Evolutionary conservation across 495 filamentous ascomycete genomes (phyloP).

Genomic region (Tuber borchii): DNA sequence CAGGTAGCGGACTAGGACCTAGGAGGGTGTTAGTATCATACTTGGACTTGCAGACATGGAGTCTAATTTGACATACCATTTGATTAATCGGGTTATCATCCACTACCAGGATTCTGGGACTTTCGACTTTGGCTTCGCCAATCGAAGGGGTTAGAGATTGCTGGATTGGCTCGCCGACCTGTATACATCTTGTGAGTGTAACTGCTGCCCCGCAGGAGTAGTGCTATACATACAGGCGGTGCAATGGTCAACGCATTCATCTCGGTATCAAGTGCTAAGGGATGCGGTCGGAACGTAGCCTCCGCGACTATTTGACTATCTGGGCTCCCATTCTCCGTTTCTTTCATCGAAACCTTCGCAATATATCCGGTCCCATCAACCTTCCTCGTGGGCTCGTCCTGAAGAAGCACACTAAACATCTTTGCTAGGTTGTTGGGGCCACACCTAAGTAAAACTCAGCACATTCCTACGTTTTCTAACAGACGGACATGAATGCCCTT

Average conservation of each 20-base stretch:
- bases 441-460: not conserved
- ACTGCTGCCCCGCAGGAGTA: not conserved
- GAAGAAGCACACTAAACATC: not conserved
- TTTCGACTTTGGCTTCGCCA: not conserved
- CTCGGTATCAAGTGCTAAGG: not conserved
- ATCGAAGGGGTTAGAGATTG: not conserved
- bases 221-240: not conserved
- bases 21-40: not conserved
- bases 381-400: not conserved
- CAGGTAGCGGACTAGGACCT: not conserved
- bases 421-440: not conserved
- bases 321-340: not conserved
- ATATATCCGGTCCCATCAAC: not conserved
- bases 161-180: not conserved
- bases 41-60: not conserved
- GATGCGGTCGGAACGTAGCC: not conserved
- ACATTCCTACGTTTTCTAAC: not conserved
- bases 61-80: not conserved
- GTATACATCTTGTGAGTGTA: not conserved
- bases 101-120: not conserved
- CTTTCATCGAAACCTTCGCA: not conserved
- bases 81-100: not conserved
- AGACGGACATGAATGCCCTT: not conserved
- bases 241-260: not conserved
- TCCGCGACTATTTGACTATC: not conserved